These are phyloP conservation scores for Ophiocordyceps australis DNA, from an alignment of 2,329 filamentous ascomycete species.

Conservation along the genomic window DNA sequence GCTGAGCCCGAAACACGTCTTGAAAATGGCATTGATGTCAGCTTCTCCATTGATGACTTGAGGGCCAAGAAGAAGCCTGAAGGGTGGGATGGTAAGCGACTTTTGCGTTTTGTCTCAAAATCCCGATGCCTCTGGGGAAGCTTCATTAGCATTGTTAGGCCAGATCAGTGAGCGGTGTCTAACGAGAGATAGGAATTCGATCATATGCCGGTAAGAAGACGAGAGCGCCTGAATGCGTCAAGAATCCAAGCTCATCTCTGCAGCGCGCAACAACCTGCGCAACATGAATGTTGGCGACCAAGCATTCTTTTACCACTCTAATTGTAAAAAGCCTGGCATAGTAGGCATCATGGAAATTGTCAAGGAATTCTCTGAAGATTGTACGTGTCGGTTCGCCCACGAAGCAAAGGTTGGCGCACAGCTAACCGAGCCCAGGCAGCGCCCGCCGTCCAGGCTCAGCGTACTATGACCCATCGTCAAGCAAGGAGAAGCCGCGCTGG, in stretches of 20 bases:
- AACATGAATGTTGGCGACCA: constrained; percentile 83
- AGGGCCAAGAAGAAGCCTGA: constrained; percentile 56
- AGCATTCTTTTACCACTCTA: constrained; percentile 95
- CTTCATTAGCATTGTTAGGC: too few relatives aligned
- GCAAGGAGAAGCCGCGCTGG: constrained; percentile 42
- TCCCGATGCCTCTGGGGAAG: too few relatives aligned
- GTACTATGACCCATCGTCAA: constrained; percentile 71
- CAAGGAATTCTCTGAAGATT: constrained; percentile 62
- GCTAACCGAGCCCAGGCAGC: constrained; percentile 8
- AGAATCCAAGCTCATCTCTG: too few relatives aligned
- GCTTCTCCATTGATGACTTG: constrained; percentile 88
- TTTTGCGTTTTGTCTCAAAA: background rate
- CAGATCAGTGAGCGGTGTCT: too few relatives aligned
- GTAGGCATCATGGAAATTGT: constrained; percentile 83
- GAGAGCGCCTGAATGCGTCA: too few relatives aligned
- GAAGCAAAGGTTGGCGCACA: too few relatives aligned
- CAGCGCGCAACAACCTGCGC: constrained; percentile 73
- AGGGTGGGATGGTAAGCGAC: constrained; percentile 69
- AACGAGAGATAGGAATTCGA: too few relatives aligned
- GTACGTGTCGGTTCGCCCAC: too few relatives aligned
- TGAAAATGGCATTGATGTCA: constrained; percentile 76
- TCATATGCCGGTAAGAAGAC: too few relatives aligned
- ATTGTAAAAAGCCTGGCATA: constrained; percentile 77
- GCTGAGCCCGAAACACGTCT: constrained; percentile 75
- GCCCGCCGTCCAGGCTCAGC: constrained; percentile 23